Conservation (phyloP, 139 green algal genomes). For the Marvania coccoides region DNA sequence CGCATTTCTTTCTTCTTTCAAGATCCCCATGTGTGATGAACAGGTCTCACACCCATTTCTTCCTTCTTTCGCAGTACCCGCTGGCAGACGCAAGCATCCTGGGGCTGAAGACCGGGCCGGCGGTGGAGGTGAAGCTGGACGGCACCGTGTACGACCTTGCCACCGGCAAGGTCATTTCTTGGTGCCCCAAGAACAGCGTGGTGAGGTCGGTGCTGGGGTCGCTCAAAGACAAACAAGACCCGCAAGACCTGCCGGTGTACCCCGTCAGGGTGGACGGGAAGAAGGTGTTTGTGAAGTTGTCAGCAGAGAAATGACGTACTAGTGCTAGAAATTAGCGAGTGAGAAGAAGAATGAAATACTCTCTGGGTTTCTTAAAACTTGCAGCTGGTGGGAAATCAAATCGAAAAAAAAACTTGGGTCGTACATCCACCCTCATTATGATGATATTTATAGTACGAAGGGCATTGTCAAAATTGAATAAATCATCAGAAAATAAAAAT, state of each 20-base stretch:
- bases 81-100: conserved; percentile 42
- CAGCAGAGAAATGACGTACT: not conserved
- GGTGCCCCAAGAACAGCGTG: conserved; percentile 52
- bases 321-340: too few species aligned
- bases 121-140: conserved; percentile 57
- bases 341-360: conserved; percentile 1
- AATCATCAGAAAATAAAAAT: too few species aligned
- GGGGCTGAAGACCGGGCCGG: conserved; percentile 22
- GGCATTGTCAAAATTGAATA: too few species aligned
- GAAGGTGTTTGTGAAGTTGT: conserved; percentile 26
- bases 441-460: too few species aligned
- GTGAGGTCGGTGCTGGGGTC: conserved; percentile 31
- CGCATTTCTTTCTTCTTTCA: too few species aligned
- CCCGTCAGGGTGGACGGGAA: not conserved
- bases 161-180: conserved; percentile 57
- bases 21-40: too few species aligned
- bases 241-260: conserved; percentile 23
- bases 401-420: too few species aligned
- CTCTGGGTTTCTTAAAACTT: too few species aligned
- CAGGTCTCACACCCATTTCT: too few species aligned
- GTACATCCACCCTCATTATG: too few species aligned
- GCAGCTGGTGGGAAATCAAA: too few species aligned
- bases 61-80: conserved; percentile 52
- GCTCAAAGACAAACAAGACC: conserved; percentile 31
- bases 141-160: conserved; percentile 64